These are phyloP conservation scores for Terfezia claveryi DNA, from an alignment of 495 filamentous ascomycete genomes.

Conservation along the genomic window DNA sequence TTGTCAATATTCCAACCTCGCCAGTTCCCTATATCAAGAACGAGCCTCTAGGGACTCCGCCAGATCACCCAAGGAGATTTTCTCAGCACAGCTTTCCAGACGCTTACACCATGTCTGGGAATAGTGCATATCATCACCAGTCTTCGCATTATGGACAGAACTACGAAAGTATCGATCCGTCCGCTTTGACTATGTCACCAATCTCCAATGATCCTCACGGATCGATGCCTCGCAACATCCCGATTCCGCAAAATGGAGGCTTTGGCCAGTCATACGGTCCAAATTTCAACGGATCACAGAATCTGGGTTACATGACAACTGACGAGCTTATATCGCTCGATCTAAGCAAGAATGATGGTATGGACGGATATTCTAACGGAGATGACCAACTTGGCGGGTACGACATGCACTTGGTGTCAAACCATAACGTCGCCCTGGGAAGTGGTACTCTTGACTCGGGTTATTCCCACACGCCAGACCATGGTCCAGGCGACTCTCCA, in stretches of 20 bases:
- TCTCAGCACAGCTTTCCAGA: slow-evolving; percentile 8
- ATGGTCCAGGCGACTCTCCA: slow-evolving; percentile 45
- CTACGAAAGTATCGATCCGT: slow-evolving; percentile 54
- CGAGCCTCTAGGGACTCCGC: slow-evolving; percentile 47
- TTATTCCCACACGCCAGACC: slow-evolving; percentile 50
- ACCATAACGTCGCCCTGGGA: not conserved
- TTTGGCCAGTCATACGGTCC: slow-evolving; percentile 14
- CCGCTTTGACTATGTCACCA: slow-evolving; percentile 50
- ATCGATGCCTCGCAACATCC: slow-evolving; percentile 21
- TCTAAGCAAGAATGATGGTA: not conserved
- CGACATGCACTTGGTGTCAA: not conserved
- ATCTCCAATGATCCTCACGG: slow-evolving; percentile 28
- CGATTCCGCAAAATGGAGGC: slow-evolving; percentile 16
- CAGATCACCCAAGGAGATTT: slow-evolving; percentile 23
- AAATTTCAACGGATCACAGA: slow-evolving; percentile 9
- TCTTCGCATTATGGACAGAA: slow-evolving; percentile 36
- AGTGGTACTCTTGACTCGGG: slow-evolving; percentile 24
- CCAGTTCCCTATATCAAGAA: slow-evolving; percentile 54
- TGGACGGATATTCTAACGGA: not conserved
- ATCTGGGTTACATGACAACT: slow-evolving; percentile 13
- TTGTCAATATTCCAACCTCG: slow-evolving; percentile 15
- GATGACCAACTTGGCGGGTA: not conserved
- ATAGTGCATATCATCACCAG: slow-evolving; percentile 42
- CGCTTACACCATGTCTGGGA: slow-evolving; percentile 34
- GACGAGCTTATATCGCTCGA: slow-evolving; percentile 5